A percentile compares a stretch with the other conserved stretches of the same genome.
Conservation (phyloP, 768 basidiomycete species). For the Trametes punicea region DNA sequence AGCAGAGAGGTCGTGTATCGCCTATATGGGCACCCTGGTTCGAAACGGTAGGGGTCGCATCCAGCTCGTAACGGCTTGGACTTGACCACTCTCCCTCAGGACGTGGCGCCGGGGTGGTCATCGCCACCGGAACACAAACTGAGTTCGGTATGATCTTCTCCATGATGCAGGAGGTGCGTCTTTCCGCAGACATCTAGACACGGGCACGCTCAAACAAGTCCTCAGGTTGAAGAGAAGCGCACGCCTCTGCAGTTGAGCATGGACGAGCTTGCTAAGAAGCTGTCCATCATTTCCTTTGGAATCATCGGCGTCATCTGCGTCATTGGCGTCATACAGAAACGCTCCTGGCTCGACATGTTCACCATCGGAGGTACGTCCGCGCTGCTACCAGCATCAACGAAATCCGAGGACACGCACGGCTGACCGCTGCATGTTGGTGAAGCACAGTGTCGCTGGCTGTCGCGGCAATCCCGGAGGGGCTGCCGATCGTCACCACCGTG, state of each 20-base stretch:
- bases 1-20: slow-evolving; percentile 84
- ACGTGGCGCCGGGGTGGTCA: slow-evolving; percentile 81
- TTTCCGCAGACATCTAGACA: too few relatives aligned
- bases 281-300: slow-evolving; percentile 89
- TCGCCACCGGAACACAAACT: slow-evolving; percentile 79
- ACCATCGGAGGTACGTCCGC: slow-evolving; percentile 84
- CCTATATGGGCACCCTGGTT: slow-evolving; percentile 95
- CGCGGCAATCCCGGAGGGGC: slow-evolving; percentile 96
- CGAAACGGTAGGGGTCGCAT: slow-evolving; percentile 59
- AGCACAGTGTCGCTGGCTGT: slow-evolving; percentile 88
- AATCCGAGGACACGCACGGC: background rate
- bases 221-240: slow-evolving; percentile 75
- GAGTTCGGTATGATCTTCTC: slow-evolving; percentile 97
- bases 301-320: slow-evolving; percentile 92
- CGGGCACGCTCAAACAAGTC: background rate
- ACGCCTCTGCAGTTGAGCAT: slow-evolving; percentile 92
- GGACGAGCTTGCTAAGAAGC: slow-evolving; percentile 93
- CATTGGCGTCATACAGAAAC: slow-evolving; percentile 80
- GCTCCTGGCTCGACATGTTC: slow-evolving; percentile 97
- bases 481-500: slow-evolving; percentile 96
- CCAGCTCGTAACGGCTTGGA: too few relatives aligned
- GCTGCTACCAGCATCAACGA: background rate
- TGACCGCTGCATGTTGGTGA: slow-evolving; percentile 20
- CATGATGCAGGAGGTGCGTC: slow-evolving; percentile 91
- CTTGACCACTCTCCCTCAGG: slow-evolving; percentile 38